Percentiles rank a stretch among this genome's conserved stretches.
phyloP scores from a whole-genome alignment of 345 rosid genomes.

The Turritis glabra region DNA sequence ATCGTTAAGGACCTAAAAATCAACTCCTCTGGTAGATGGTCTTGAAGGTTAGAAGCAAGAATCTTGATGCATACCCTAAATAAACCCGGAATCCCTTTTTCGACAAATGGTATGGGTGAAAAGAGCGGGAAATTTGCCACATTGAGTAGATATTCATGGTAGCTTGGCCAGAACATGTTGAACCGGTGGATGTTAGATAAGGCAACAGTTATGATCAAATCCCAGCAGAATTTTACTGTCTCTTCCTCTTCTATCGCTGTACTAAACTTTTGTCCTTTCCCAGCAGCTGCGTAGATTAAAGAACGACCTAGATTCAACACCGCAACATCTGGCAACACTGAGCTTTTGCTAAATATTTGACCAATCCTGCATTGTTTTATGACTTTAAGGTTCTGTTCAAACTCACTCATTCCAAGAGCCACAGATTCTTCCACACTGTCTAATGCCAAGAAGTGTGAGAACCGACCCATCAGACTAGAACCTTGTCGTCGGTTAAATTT shows the following conservation, averaged over 20 bases:
- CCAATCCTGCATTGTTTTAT: slow-evolving; percentile 81
- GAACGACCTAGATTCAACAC: slow-evolving; percentile 72
- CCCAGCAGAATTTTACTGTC: slow-evolving; percentile 85
- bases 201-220: slow-evolving; percentile 52
- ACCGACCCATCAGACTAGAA: slow-evolving; percentile 51
- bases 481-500: slow-evolving; percentile 42
- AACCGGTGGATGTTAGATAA: slow-evolving; percentile 60
- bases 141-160: slow-evolving; percentile 59
- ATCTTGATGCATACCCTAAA: slow-evolving; percentile 69
- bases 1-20: slow-evolving; percentile 76
- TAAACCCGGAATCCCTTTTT: slow-evolving; percentile 63
- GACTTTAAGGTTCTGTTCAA: slow-evolving; percentile 81
- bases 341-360: slow-evolving; percentile 66
- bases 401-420: slow-evolving; percentile 80
- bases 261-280: slow-evolving; percentile 92
- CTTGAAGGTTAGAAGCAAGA: slow-evolving; percentile 49
- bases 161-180: slow-evolving; percentile 65
- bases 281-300: slow-evolving; percentile 84
- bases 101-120: slow-evolving; percentile 81
- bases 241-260: slow-evolving; percentile 91
- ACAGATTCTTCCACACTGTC: slow-evolving; percentile 78
- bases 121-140: slow-evolving; percentile 80
- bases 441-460: slow-evolving; percentile 74
- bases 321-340: slow-evolving; percentile 53
- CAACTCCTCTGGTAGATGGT: slow-evolving; percentile 59